phyloP scores from a whole-genome alignment of 331 rosid genomes.

The Quercus lobata region DNA sequence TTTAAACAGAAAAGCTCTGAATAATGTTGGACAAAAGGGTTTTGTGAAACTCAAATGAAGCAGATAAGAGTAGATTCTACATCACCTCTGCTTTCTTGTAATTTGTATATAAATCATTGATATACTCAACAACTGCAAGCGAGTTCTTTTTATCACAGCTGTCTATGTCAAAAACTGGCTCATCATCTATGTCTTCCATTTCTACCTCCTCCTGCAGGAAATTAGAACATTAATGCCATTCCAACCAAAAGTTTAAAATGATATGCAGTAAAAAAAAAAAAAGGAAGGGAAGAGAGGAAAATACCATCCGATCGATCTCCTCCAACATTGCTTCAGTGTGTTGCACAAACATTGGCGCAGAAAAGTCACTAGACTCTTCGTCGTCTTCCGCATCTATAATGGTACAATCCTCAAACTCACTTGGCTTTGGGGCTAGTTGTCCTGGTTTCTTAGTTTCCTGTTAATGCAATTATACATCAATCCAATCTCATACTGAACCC shows the following conservation, averaged over 20 bases:
- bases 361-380: conserved; percentile 12
- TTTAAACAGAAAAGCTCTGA: neutral
- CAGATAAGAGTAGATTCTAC: neutral
- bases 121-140: conserved; percentile 44
- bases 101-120: conserved; percentile 37
- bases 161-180: conserved; percentile 43
- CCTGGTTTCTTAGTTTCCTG: conserved; percentile 22
- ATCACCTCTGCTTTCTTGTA: conserved; percentile 48
- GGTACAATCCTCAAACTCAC: conserved; percentile 23
- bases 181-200: conserved; percentile 43
- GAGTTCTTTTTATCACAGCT: conserved; percentile 23
- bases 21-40: too few species aligned
- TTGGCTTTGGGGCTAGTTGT: conserved; percentile 14
- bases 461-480: neutral
- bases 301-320: conserved; percentile 53
- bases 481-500: neutral
- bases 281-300: neutral
- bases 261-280: neutral
- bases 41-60: neutral
- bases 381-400: conserved; percentile 35
- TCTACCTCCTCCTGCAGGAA: conserved; percentile 42
- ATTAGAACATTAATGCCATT: neutral
- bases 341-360: conserved; percentile 49
- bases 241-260: neutral
- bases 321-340: conserved; percentile 59